Base-by-base conservation (phyloP, 2,329 filamentous ascomycete species). In the Epichloe uncinata region DNA sequence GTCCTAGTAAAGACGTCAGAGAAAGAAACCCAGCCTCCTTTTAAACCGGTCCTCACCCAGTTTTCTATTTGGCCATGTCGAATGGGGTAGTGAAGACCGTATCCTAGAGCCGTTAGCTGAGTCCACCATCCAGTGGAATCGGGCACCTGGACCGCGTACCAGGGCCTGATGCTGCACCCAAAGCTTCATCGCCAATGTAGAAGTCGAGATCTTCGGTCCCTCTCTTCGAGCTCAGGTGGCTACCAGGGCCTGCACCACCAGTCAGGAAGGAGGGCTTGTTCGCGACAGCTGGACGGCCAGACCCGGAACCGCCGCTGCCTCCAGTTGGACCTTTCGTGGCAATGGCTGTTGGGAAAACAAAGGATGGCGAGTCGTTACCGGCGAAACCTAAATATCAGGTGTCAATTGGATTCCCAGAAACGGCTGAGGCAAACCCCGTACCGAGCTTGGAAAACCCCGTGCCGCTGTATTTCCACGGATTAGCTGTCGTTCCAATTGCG, bases 391-490 rank as follows among this genome's bases (percentile, higher is more conserved):
- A 50, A 50, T 51, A 12, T 48, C 50, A 41, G 52, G 38, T 38
- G 55, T 63, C 56, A 65, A 62, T 58, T 53, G 56, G 54, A 51
- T 33, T 26, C 30, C 26, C 42, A 42, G 35, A 43, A 41, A 16
- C 8, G 30, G 6, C 11, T 36, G 40, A 12, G 40, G 26, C 30
- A 20, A 13, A 20, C 3, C 30, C 35, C 82, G 62, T 74, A 96
- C 93, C 93, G 71, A 98, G 85, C 78, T 98, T 98, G 54, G 93
- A 97, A 73, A 94, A 98, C 65, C 93, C 93, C 74, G 93, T 98
- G 76, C 93, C 93, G 85, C 93, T 98, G 70, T 54, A 62, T 60
- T 61, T 54, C 59, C 35, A 59, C 54, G 56, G 49, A 61, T 69
- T 63, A 66, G 59, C 58, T 60, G 50, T 57, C 49, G 51, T 58